Base-by-base conservation (phyloP, 1,284 basidiomycete genomes). In the Tylopilus sp. region DNA sequence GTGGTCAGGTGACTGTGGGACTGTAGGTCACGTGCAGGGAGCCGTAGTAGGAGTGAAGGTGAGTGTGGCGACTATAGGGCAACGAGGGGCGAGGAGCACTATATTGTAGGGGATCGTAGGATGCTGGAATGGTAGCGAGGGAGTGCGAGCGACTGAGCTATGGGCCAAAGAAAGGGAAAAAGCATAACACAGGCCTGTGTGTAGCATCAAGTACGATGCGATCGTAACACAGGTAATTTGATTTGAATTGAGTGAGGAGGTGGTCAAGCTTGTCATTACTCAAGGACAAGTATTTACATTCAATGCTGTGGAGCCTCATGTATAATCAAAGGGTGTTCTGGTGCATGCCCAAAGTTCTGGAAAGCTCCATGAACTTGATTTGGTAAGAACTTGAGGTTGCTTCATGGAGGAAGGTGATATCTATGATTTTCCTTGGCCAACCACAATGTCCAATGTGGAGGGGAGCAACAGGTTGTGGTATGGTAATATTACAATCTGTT, bases 251-350 rank as follows among this genome's bases (percentile, higher is more conserved):
- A 13, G 57, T 48, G 6, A 78, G 59, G 0, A 75, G 64, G 1
- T 37, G 29, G 64, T 80, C 75, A 14, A 80, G 73, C 6, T 78
- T 70, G 1, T 10, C 21, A 41, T 76, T 68, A 14, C 34, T 60
- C 12, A 79, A 6, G 1, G 19, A 25, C 10, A 71, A 69, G 53
- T 74, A 78, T 0, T 23, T 6, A 1, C 61, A 37, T 4, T 59
- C 31, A 21, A 77, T 67, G 14, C 64, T 65, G 45, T 75, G 57
- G 1, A 45, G 25, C 25, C 65, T 70, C 66, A 79, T 71, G 41
- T 74, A 72, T 1, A 8, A 21, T 3, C n/a, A 35, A 19, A 79
- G 68, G 0, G 71, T 76, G 12, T 70, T 71, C 5, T 69, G 53
- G 29, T 75, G 68, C 1, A 80, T 37, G 3, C 70, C 66, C 27